phyloP scores from a whole-genome alignment of 2,329 filamentous ascomycete species.

The Diaporthe helianthi region DNA sequence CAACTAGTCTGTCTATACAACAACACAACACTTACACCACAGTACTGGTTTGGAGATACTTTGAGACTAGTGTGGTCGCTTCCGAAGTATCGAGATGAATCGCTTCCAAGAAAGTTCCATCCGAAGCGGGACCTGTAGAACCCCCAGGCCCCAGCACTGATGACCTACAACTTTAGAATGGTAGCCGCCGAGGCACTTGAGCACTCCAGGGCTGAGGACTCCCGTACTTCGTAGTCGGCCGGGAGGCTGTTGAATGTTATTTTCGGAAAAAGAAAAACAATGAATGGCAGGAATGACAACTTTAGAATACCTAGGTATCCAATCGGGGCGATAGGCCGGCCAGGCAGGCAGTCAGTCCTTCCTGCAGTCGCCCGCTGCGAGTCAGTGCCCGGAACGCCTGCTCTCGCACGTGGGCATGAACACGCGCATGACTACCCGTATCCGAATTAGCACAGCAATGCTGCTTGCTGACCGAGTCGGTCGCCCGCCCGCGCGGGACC shows the following conservation, averaged over 20 bases:
- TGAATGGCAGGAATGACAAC: background rate
- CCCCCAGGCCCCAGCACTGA: too few relatives aligned
- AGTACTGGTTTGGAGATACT: too few relatives aligned
- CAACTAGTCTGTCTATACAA: background rate
- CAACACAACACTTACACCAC: too few relatives aligned
- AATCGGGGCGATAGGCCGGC: background rate
- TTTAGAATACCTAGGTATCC: too few relatives aligned
- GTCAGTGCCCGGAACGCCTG: conserved; percentile 13
- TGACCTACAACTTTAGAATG: too few relatives aligned
- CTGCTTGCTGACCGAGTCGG: conserved; percentile 15
- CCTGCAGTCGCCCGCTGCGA: too few relatives aligned
- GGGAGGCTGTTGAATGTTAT: too few relatives aligned
- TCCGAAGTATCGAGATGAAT: background rate
- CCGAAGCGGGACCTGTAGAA: background rate
- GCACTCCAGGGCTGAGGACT: too few relatives aligned
- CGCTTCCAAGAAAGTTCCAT: too few relatives aligned
- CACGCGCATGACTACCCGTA: background rate
- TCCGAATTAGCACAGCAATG: background rate
- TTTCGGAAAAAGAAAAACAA: background rate
- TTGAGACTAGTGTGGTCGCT: background rate
- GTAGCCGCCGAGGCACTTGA: background rate
- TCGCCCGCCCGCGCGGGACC: conserved; percentile 6
- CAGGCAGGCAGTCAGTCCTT: too few relatives aligned
- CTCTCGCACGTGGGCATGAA: conserved; percentile 15
- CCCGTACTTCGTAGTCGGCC: too few relatives aligned